Base-by-base conservation (phyloP, 768 basidiomycete genomes). In the Mycena polygramma region DNA sequence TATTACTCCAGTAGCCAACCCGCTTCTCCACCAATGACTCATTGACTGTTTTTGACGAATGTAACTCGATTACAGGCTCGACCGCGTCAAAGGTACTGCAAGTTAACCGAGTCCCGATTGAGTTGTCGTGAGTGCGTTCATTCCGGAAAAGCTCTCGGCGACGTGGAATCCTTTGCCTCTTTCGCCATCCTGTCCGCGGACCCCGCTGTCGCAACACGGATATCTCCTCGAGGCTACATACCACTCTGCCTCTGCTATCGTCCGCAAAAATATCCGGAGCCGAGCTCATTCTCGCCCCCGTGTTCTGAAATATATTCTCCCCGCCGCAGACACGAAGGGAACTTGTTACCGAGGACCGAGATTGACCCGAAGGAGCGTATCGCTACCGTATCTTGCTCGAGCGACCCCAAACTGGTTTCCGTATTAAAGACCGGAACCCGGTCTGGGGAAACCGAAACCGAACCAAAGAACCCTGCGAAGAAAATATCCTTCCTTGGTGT, bases 371-470 rank as follows among this genome's bases (percentile, higher is more conserved):
- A 30, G 41, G 63, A 70, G 26, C 41, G 64, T 66, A 66, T 61
- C 54, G 46, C 53, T 35, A 57, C 11, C 24, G 41, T 71, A 57
- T 62, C 60, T 49, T 61, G 60, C 37, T 71, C 57, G 54, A 58
- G n/a, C 36, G 41, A 24, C 46, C 13, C 37, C 15, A 49, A 57
- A 46, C n/a, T 54, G 41, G 22, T 20, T 57, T 63, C 41, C 26
- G 22, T 19, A 49, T 45, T 57, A 14, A 57, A 58, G 10, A 24
- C 66, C 71, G 71, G 66, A 72, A 52, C 66, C 68, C 72, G 72
- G 72, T 70, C 36, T 70, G 68, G 53, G 57, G 59, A 66, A 73
- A 69, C 68, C 72, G 72, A 73, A 9, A 30, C 58, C 52, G 49
- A 67, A 49, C 68, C 48, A 57, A 37, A 52, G 20, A 35, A 51